Evolutionary conservation across 192 early-diverging fungal genomes (phyloP).

Genomic region (Coemansia sp.): DNA sequence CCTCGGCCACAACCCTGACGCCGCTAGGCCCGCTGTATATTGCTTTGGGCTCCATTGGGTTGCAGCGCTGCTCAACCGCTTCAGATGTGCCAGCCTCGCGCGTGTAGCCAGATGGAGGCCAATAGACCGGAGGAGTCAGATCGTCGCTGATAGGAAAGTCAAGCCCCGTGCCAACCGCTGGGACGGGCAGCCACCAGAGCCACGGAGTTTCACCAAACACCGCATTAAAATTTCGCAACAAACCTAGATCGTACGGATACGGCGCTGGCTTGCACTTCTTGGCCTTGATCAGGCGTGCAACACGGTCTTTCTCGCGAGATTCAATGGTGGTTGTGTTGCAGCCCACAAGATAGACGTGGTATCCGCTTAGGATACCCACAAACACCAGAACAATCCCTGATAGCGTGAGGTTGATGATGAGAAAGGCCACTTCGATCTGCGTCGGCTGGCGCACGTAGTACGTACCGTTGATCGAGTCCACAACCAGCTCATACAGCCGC

Average conservation of each 20-base stretch:
- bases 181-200: constrained; percentile 78
- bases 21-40: constrained; percentile 27
- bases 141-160: constrained; percentile 61
- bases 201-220: constrained; percentile 70
- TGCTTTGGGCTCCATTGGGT: constrained; percentile 11
- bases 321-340: constrained; percentile 57
- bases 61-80: constrained; percentile 27
- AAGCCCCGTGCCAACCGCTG: constrained; percentile 65
- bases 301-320: constrained; percentile 53
- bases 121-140: constrained; percentile 53
- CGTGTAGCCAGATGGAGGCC: constrained; percentile 76
- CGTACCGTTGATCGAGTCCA: constrained; percentile 48
- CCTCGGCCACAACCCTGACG: constrained; percentile 33
- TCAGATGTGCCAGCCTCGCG: constrained; percentile 27
- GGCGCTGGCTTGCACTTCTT: constrained; percentile 62
- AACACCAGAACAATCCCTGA: constrained; percentile 44
- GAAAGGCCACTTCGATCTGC: constrained; percentile 65
- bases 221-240: constrained; percentile 67
- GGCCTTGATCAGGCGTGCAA: constrained; percentile 37
- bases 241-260: constrained; percentile 85
- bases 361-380: constrained; percentile 49
- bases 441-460: constrained; percentile 64
- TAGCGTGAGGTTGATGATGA: constrained; percentile 74
- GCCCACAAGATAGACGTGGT: constrained; percentile 49
- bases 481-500: constrained; percentile 66